phyloP scores from a whole-genome alignment of 345 rosid species.

The Physaria fendleri region DNA sequence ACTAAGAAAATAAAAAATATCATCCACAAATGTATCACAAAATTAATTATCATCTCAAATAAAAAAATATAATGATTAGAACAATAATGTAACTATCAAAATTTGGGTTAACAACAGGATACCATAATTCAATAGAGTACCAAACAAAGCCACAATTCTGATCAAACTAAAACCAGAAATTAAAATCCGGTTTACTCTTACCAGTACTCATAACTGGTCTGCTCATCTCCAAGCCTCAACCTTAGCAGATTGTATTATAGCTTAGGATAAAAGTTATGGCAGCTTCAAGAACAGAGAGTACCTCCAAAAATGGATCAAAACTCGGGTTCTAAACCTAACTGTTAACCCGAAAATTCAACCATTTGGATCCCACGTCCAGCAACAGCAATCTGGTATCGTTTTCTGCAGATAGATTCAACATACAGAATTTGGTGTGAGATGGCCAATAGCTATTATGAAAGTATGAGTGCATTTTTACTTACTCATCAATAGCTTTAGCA shows the following conservation, averaged over 20 bases:
- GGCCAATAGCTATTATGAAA: neutral
- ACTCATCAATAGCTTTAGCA: slow-evolving; percentile 66
- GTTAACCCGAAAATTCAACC: slow-evolving; percentile 46
- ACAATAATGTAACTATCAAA: slow-evolving; percentile 19
- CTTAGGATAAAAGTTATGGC: neutral
- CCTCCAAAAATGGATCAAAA: neutral
- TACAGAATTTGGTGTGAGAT: neutral
- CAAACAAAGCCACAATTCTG: neutral
- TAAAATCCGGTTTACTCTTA: slow-evolving; percentile 17
- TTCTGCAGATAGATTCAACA: slow-evolving; percentile 32
- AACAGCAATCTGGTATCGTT: slow-evolving; percentile 64
- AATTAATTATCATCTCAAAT: no score
- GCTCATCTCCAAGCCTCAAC: neutral
- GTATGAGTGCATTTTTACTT: slow-evolving; percentile 15
- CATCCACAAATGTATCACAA: no score
- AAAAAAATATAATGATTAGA: no score
- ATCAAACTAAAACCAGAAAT: neutral
- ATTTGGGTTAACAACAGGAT: slow-evolving; percentile 17
- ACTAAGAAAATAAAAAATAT: no score
- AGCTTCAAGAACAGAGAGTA: neutral
- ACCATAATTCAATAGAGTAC: slow-evolving; percentile 8
- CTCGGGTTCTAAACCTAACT: neutral
- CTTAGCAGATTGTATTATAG: neutral
- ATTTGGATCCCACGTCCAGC: slow-evolving; percentile 95
- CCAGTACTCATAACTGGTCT: slow-evolving; percentile 8